Percentiles rank a stretch among this genome's conserved stretches.
phyloP scores from a whole-genome alignment of 371 early-diverging fungal genomes.

The Circinella umbellata region DNA sequence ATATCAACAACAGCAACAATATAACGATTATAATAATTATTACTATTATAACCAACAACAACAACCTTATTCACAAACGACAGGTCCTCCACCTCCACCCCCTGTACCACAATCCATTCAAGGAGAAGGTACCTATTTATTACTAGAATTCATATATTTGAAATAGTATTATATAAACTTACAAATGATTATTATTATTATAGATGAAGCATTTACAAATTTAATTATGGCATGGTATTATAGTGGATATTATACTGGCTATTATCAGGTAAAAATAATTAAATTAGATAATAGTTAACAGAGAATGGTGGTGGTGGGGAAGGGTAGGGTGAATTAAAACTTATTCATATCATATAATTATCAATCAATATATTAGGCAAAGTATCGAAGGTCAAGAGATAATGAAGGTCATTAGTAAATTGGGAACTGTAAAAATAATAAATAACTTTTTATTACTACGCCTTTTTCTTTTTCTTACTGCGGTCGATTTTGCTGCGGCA shows the following conservation, averaged over 20 bases:
- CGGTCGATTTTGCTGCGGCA: not conserved
- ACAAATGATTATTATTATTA: no score
- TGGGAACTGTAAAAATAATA: not conserved
- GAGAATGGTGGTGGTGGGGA: no score
- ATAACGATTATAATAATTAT: constrained; percentile 4
- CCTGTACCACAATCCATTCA: constrained; percentile 1
- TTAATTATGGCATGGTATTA: constrained; percentile 80
- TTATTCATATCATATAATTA: not conserved
- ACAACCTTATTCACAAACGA: constrained; percentile 4
- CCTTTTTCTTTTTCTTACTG: not conserved
- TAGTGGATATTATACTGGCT: constrained; percentile 77
- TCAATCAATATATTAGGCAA: not conserved
- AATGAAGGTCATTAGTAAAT: not conserved
- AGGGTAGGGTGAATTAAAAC: no score
- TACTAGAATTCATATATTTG: not conserved
- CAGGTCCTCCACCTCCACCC: constrained; percentile 9
- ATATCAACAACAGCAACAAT: constrained; percentile 5
- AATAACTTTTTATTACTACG: not conserved
- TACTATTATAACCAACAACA: not conserved
- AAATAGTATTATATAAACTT: no score
- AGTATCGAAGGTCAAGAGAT: not conserved
- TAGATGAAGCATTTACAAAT: constrained; percentile 42
- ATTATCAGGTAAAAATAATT: constrained; percentile 72
- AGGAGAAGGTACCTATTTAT: not conserved
- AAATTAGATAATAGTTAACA: not conserved